Base-by-base conservation (phyloP, 129 eudicot species). In the Pittosporum tobira region DNA sequence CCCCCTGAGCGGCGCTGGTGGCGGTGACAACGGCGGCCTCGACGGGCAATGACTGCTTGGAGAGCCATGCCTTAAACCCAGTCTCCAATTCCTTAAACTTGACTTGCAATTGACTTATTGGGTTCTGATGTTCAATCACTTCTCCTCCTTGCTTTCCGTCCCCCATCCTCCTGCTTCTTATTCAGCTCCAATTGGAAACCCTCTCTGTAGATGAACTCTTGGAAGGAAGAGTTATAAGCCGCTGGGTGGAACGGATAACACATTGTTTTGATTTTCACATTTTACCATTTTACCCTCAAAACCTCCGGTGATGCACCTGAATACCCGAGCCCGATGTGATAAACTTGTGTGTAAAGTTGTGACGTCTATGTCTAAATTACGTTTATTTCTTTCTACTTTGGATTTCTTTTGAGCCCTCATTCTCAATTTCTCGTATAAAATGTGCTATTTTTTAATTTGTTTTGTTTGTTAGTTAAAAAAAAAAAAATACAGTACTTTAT, bases 1-100 rank as follows among this genome's bases (percentile, higher is more conserved):
- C 95, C 12, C 95, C 95, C 36, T 87, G 95, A 40, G 56, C 72
- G 63, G 84, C 87, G 68, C 88, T 71, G 45, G 95, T 77, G 76
- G 61, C 38, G 45, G 93, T 79, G 5, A 79, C 91, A 21, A 87
- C 70, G 63, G 93, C 78, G 22, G 95, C 83, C 57, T 87, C 95
- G 14, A 82, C 95, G 3, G 84, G 81, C 53, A 87, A 57, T 7
- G 95, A 76, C 57, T 87, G 93, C 62, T 77, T 79, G 26, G 82
- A 75, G 16, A 82, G 59, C 95, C 93, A 87, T 5, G 10, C 57
- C 49, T 71, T 76, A 46, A 87, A 87, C 46, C 80, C 85, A 67
- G 21, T 31, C 51, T 87, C 91, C 10, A 87, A 53, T 27, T 87
- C 95, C 68, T 77, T 87, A 60, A 31, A 72, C 63, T 87, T 87